These are phyloP conservation scores for Chalara sp. DNA, from an alignment of 2,329 filamentous ascomycete genomes.

Conservation along the genomic window DNA sequence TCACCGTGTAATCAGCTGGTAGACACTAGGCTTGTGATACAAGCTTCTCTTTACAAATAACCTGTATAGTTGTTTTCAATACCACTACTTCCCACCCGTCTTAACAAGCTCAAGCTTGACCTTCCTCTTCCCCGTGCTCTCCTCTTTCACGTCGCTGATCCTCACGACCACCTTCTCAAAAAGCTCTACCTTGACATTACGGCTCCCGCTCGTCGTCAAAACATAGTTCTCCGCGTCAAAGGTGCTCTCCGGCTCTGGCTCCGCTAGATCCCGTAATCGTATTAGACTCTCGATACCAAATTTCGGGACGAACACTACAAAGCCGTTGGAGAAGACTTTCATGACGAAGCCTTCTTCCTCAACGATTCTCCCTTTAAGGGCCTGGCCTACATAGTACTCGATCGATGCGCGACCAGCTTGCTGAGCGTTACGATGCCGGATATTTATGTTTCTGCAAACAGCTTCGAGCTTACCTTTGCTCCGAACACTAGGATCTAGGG, in stretches of 20 bases:
- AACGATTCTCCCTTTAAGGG: slow-evolving; percentile 68
- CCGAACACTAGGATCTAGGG: slow-evolving; percentile 73
- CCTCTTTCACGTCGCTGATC: slow-evolving; percentile 89
- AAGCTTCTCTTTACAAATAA: too few relatives aligned
- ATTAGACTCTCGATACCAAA: slow-evolving; percentile 96
- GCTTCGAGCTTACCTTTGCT: slow-evolving; percentile 81
- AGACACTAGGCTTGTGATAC: too few relatives aligned
- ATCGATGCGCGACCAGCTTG: slow-evolving; percentile 90
- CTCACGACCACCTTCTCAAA: slow-evolving; percentile 89
- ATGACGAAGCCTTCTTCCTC: slow-evolving; percentile 94
- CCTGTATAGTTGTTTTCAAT: background rate
- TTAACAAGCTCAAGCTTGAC: slow-evolving; percentile 66
- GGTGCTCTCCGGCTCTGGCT: slow-evolving; percentile 68
- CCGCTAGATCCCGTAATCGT: slow-evolving; percentile 73
- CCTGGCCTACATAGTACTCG: slow-evolving; percentile 96
- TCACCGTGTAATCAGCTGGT: too few relatives aligned
- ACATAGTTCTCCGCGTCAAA: slow-evolving; percentile 86
- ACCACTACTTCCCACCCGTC: slow-evolving; percentile 11
- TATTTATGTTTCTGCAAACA: slow-evolving; percentile 97
- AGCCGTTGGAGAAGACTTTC: slow-evolving; percentile 95
- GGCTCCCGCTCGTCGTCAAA: slow-evolving; percentile 53
- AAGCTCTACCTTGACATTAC: slow-evolving; percentile 61
- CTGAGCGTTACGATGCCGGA: slow-evolving; percentile 93
- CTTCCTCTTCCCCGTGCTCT: slow-evolving; percentile 91
- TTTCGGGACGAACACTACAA: slow-evolving; percentile 90